Evolutionary conservation across 345 rosid genomes (phyloP).

Genomic region (Gossypium mustelinum): DNA sequence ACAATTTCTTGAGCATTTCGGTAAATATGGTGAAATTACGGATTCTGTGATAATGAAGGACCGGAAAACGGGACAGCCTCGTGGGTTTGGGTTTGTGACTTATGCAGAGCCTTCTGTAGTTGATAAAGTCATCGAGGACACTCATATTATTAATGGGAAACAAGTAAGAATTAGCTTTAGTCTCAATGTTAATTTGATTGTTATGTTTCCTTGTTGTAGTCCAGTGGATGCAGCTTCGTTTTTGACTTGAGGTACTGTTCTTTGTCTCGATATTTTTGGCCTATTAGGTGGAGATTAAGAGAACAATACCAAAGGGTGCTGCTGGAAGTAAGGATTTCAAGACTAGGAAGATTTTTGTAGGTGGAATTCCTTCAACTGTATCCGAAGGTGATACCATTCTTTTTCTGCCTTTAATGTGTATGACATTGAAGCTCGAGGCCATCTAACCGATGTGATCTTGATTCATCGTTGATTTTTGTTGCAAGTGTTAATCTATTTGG

Average conservation of each 20-base stretch:
- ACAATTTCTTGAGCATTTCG: constrained; percentile 74
- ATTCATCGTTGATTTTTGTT: background rate
- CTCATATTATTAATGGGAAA: constrained; percentile 74
- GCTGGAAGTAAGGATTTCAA: constrained; percentile 68
- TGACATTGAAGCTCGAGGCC: background rate
- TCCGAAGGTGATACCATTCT: constrained; percentile 59
- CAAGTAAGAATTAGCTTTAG: constrained; percentile 44
- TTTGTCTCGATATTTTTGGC: constrained; percentile 8
- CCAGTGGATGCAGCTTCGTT: background rate
- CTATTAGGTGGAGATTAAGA: constrained; percentile 80
- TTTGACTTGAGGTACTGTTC: background rate
- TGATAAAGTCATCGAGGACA: constrained; percentile 73
- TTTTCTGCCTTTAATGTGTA: background rate
- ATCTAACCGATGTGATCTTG: background rate
- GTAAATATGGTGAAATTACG: constrained; percentile 83
- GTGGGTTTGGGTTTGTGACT: constrained; percentile 96
- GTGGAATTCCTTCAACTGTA: constrained; percentile 82
- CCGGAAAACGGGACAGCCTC: constrained; percentile 82
- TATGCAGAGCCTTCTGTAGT: constrained; percentile 88
- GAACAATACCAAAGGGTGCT: constrained; percentile 88
- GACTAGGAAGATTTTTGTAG: constrained; percentile 96
- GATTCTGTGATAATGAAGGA: constrained; percentile 98
- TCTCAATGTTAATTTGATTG: constrained; percentile 10
- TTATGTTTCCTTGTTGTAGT: background rate
- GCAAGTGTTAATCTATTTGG: constrained; percentile 15